Conservation (phyloP, 2,329 filamentous ascomycete genomes). For the Penicillium sp. region DNA sequence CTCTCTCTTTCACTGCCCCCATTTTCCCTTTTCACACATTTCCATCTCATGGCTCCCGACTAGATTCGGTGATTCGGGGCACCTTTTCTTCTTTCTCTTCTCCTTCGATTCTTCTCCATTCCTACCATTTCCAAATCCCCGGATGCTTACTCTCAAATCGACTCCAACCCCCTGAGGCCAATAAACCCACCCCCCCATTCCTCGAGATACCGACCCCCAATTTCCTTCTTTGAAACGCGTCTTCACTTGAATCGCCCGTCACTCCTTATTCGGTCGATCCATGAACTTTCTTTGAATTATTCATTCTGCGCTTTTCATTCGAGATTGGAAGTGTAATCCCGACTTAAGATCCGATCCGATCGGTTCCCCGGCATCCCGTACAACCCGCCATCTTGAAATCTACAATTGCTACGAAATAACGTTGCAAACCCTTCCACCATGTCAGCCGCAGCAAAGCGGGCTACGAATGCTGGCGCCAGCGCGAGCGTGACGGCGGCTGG, state of each 20-base stretch:
- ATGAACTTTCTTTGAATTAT: not conserved
- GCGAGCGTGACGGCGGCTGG: not conserved
- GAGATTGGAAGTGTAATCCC: not conserved
- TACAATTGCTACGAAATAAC: not conserved
- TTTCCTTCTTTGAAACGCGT: slow-evolving; percentile 11
- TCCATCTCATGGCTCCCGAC: slow-evolving; percentile 28
- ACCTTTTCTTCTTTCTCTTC: slow-evolving; percentile 9
- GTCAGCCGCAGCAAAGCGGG: not conserved
- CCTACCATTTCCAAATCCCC: not conserved
- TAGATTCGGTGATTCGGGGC: slow-evolving; percentile 21
- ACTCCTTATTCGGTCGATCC: slow-evolving; percentile 13
- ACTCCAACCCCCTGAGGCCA: slow-evolving; percentile 15
- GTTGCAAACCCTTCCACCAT: not conserved
- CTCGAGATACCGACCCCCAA: not conserved
- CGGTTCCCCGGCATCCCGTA: not conserved
- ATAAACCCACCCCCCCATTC: too few relatives aligned
- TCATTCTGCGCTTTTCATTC: not conserved
- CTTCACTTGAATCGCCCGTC: slow-evolving; percentile 8
- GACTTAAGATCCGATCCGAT: not conserved
- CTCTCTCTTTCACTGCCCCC: slow-evolving; percentile 26
- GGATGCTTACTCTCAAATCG: not conserved
- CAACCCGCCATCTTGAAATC: not conserved
- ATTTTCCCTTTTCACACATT: slow-evolving; percentile 9
- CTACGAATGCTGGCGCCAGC: slow-evolving; percentile 1
- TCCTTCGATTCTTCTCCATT: slow-evolving; percentile 7